These are phyloP conservation scores for Tuber melanosporum DNA, from an alignment of 495 filamentous ascomycete genomes.

Conservation along the genomic window DNA sequence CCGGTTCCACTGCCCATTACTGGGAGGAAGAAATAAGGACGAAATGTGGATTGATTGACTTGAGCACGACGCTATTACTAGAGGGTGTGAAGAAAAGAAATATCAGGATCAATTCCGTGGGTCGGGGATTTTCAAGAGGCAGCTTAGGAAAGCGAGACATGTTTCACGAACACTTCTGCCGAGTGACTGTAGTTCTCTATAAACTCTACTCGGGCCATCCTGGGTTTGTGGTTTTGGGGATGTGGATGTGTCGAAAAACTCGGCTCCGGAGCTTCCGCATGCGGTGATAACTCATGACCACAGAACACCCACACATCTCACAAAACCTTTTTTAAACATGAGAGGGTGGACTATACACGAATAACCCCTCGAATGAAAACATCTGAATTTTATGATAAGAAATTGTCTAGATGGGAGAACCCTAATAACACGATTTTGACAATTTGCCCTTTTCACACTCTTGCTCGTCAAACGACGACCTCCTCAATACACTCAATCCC, in stretches of 20 bases:
- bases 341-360: background rate
- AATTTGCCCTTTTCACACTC: background rate
- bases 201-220: background rate
- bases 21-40: too few species aligned
- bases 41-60: too few species aligned
- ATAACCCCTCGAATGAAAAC: background rate
- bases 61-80: too few species aligned
- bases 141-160: too few species aligned
- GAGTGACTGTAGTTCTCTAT: too few species aligned
- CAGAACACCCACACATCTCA: background rate
- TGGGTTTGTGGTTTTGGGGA: background rate
- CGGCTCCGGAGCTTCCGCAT: background rate
- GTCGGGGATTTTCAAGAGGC: too few species aligned
- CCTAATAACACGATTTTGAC: background rate
- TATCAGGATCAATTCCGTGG: too few species aligned
- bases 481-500: constrained; percentile 51
- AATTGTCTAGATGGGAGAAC: background rate
- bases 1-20: too few species aligned
- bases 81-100: too few species aligned
- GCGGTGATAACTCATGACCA: background rate
- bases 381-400: background rate
- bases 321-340: too few species aligned
- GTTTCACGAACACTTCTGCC: too few species aligned
- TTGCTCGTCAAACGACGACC: constrained; percentile 28
- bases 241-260: background rate